Percentiles rank a stretch among this genome's conserved stretches.
Conservation (phyloP, 257 asterid genomes). For the Solanum medicagineum region DNA sequence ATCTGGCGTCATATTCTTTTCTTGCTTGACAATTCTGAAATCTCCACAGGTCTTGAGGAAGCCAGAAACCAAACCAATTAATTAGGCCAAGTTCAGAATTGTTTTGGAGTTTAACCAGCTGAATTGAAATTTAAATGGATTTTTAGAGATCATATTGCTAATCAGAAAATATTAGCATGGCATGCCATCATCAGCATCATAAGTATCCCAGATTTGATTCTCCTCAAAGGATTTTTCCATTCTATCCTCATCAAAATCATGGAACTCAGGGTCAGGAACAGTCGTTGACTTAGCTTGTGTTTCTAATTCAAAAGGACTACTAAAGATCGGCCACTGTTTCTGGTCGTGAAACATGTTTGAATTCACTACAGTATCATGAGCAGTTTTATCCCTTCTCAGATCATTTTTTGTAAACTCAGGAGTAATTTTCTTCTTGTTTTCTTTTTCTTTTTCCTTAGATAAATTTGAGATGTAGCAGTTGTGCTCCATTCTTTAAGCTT, state of each 20-base stretch:
- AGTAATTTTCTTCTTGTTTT: constrained; percentile 1
- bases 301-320: constrained; percentile 4
- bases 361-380: not conserved
- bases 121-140: not conserved
- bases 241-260: not conserved
- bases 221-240: not conserved
- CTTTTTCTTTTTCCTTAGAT: constrained; percentile 1
- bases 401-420: not conserved
- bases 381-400: not conserved
- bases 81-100: constrained; percentile 26
- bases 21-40: constrained; percentile 41
- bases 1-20: constrained; percentile 11
- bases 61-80: constrained; percentile 34
- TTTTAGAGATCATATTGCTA: not conserved
- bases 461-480: constrained; percentile 4
- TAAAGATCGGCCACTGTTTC: constrained; percentile 3
- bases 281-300: constrained; percentile 20
- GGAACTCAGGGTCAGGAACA: constrained; percentile 4
- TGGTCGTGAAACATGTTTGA: constrained; percentile 1
- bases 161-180: not conserved
- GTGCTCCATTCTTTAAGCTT: constrained; percentile 20
- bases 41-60: constrained; percentile 46
- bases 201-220: not conserved
- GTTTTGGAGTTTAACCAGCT: not conserved
- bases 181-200: not conserved